Conservation (phyloP, 2,329 filamentous ascomycete species). For the Chrysosphaeria jannelii region DNA sequence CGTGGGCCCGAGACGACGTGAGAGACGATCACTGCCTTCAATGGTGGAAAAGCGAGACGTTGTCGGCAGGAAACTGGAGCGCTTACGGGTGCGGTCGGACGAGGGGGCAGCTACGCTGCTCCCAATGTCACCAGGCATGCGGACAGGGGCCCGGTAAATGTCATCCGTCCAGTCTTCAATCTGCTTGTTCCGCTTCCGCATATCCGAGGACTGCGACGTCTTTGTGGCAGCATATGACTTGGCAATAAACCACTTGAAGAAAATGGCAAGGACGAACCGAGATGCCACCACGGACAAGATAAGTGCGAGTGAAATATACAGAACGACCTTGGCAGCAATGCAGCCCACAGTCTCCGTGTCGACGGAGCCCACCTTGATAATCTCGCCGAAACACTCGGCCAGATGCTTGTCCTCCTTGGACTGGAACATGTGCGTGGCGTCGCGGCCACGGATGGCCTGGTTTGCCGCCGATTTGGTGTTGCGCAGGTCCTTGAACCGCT, state of each 20-base stretch:
- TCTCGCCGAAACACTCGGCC: slow-evolving; percentile 68
- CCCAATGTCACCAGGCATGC: slow-evolving; percentile 44
- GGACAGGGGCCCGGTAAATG: slow-evolving; percentile 73
- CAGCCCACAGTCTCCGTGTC: slow-evolving; percentile 92
- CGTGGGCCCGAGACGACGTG: slow-evolving; percentile 31
- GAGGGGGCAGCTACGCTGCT: slow-evolving; percentile 23
- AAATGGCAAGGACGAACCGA: slow-evolving; percentile 64
- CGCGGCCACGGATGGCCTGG: slow-evolving; percentile 42
- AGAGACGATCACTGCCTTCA: slow-evolving; percentile 39
- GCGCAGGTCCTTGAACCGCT: slow-evolving; percentile 52
- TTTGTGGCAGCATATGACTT: slow-evolving; percentile 59
- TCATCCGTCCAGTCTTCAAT: slow-evolving; percentile 97
- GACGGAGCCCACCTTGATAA: slow-evolving; percentile 83
- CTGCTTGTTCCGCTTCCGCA: slow-evolving; percentile 63
- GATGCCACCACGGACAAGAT: slow-evolving; percentile 68
- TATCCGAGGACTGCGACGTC: slow-evolving; percentile 54
- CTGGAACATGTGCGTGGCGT: slow-evolving; percentile 73
- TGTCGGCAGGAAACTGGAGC: slow-evolving; percentile 67
- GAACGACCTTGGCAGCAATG: slow-evolving; percentile 87
- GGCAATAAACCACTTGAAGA: slow-evolving; percentile 93
- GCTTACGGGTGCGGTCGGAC: slow-evolving; percentile 47
- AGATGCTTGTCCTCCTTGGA: slow-evolving; percentile 47
- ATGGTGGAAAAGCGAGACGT: slow-evolving; percentile 87
- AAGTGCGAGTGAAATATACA: slow-evolving; percentile 76
- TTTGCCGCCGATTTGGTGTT: slow-evolving; percentile 29